phyloP scores from a whole-genome alignment of 1,139 yeast genomes.

The Komagataea norvegica region DNA sequence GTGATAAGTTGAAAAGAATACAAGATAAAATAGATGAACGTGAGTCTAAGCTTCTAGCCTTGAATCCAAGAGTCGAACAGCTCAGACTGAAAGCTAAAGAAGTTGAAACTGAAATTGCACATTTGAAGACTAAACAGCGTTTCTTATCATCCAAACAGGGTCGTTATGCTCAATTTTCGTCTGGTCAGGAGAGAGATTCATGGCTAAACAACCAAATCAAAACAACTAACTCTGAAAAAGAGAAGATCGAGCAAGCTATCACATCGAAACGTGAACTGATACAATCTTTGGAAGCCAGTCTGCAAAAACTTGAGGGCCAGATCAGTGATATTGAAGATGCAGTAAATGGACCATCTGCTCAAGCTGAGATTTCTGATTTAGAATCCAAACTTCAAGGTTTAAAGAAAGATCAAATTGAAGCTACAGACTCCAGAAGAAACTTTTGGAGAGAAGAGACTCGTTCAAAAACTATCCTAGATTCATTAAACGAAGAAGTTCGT shows the following conservation, averaged over 20 bases:
- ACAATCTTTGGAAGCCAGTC: slow-evolving; percentile 13
- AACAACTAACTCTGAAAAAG: slow-evolving; percentile 31
- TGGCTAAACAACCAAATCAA: slow-evolving; percentile 59
- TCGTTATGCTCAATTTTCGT: slow-evolving; percentile 55
- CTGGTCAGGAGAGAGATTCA: slow-evolving; percentile 54
- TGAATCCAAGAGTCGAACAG: slow-evolving; percentile 41
- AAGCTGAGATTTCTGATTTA: slow-evolving; percentile 29
- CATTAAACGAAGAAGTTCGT: slow-evolving; percentile 50
- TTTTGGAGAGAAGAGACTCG: slow-evolving; percentile 81
- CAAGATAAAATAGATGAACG: slow-evolving; percentile 38
- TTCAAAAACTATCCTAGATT: slow-evolving; percentile 49
- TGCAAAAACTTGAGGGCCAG: slow-evolving; percentile 27
- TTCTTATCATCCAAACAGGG: slow-evolving; percentile 71
- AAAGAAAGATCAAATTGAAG: slow-evolving; percentile 38
- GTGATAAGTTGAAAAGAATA: slow-evolving; percentile 27
- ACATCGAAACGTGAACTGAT: slow-evolving; percentile 24
- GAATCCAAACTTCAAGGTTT: slow-evolving; percentile 30
- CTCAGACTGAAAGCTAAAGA: slow-evolving; percentile 40
- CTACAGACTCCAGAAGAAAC: slow-evolving; percentile 63
- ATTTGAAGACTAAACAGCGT: slow-evolving; percentile 51
- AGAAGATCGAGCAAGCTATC: slow-evolving; percentile 11
- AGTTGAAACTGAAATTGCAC: slow-evolving; percentile 38
- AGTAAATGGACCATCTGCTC: slow-evolving; percentile 35
- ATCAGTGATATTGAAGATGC: slow-evolving; percentile 34
- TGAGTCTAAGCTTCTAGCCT: slow-evolving; percentile 36